Evolutionary conservation across 208 protist genomes (phyloP).

Genomic region (Crithidia thermophila): DNA sequence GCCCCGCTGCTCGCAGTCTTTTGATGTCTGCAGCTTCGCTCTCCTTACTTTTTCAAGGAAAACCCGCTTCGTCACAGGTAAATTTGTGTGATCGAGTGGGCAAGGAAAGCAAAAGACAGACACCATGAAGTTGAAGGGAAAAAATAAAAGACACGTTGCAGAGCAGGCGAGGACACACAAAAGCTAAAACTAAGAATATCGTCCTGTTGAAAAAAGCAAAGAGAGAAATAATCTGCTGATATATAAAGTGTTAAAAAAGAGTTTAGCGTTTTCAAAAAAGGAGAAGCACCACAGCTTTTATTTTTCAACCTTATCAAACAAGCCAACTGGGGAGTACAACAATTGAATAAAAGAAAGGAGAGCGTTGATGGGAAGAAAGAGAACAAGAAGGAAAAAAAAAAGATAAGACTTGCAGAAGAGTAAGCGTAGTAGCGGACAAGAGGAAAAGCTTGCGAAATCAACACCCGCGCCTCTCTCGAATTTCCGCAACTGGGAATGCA

Average conservation of each 20-base stretch:
- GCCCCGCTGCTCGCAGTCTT: too few relatives aligned
- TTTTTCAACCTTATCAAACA: conserved; percentile 1
- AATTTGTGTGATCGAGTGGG: too few relatives aligned
- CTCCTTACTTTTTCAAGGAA: too few relatives aligned
- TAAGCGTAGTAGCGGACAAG: background rate
- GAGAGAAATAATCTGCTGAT: conserved; percentile 13
- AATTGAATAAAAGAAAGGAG: background rate
- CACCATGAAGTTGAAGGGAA: background rate
- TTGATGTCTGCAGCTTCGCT: too few relatives aligned
- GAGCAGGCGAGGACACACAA: too few relatives aligned
- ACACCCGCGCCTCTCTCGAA: too few relatives aligned
- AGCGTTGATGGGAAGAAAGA: background rate
- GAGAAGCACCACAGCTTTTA: conserved; percentile 2
- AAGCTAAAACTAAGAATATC: background rate
- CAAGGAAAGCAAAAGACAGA: conserved; percentile 4
- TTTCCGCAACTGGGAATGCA: too few relatives aligned
- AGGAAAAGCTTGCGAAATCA: background rate
- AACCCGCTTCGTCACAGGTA: too few relatives aligned
- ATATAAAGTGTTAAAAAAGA: background rate
- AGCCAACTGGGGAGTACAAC: background rate
- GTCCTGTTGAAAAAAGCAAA: conserved; percentile 7
- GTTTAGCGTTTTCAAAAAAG: conserved; percentile 1
- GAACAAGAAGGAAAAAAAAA: background rate
- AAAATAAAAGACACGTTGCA: background rate
- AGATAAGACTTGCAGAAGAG: background rate